Percentiles rank a stretch among this genome's conserved stretches.
phyloP scores from a whole-genome alignment of 2,329 filamentous ascomycete genomes.

The Calonectria montana region DNA sequence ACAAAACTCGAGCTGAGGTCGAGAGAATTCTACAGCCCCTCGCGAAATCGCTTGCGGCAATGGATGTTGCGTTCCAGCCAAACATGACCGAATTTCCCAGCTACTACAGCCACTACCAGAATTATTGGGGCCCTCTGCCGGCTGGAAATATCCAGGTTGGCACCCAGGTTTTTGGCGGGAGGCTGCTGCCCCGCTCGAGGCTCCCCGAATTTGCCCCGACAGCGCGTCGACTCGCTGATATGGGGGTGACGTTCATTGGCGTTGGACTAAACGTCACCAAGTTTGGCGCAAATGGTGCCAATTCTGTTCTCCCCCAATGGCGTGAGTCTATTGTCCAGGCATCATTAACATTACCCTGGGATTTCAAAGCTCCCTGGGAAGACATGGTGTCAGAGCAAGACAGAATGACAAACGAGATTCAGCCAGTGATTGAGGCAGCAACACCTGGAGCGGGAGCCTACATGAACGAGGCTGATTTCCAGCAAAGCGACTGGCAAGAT shows the following conservation, averaged over 20 bases:
- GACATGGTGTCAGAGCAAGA: slow-evolving; percentile 45
- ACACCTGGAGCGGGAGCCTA: slow-evolving; percentile 58
- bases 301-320: neutral
- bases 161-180: slow-evolving; percentile 50
- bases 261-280: neutral
- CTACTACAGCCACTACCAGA: slow-evolving; percentile 56
- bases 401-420: slow-evolving; percentile 42
- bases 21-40: slow-evolving; percentile 53
- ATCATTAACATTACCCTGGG: slow-evolving; percentile 43
- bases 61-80: slow-evolving; percentile 26
- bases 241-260: neutral
- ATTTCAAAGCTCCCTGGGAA: slow-evolving; percentile 38
- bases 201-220: slow-evolving; percentile 35
- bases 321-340: slow-evolving; percentile 13
- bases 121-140: slow-evolving; percentile 54
- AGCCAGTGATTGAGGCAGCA: slow-evolving; percentile 43
- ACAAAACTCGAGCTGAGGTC: slow-evolving; percentile 56
- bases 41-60: slow-evolving; percentile 23
- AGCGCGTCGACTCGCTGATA: slow-evolving; percentile 13
- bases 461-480: slow-evolving; percentile 64
- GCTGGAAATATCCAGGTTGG: slow-evolving; percentile 47
- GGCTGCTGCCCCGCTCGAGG: slow-evolving; percentile 53
- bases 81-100: slow-evolving; percentile 35
- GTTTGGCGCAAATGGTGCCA: neutral
- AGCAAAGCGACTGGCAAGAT: slow-evolving; percentile 54